Conservation (phyloP, 306 rosid species). For the Vachellia collinsii region DNA sequence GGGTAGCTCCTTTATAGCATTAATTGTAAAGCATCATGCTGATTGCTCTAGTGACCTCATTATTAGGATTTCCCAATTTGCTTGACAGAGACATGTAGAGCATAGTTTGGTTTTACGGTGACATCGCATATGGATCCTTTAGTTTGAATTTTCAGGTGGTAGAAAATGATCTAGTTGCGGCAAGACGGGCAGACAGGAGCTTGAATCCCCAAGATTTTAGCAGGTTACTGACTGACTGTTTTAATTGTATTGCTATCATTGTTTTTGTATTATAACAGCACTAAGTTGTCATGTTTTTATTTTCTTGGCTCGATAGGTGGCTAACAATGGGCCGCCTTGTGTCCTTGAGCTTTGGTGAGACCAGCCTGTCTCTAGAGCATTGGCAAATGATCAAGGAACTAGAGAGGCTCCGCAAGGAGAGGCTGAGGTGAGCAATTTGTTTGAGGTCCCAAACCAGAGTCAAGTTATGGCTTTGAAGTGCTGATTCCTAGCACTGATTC, state of each 20-base stretch:
- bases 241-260: background rate
- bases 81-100: background rate
- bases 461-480: background rate
- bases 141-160: constrained; percentile 57
- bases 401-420: background rate
- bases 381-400: background rate
- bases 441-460: background rate
- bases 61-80: background rate
- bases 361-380: background rate
- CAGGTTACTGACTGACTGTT: constrained; percentile 55
- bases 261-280: background rate
- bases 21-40: constrained; percentile 3
- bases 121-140: background rate
- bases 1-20: background rate
- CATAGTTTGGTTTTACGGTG: background rate
- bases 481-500: background rate
- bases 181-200: constrained; percentile 69
- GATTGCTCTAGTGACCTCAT: constrained; percentile 8
- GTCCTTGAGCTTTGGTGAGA: constrained; percentile 2
- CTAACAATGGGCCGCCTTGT: constrained; percentile 30
- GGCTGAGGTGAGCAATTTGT: background rate
- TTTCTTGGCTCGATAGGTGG: constrained; percentile 52
- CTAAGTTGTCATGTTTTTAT: background rate
- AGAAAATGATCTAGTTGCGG: constrained; percentile 81
- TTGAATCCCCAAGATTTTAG: constrained; percentile 65